These are phyloP conservation scores for Papilionanthe hybrid DNA, from an alignment of 116 monocot genomes.

Conservation along the genomic window DNA sequence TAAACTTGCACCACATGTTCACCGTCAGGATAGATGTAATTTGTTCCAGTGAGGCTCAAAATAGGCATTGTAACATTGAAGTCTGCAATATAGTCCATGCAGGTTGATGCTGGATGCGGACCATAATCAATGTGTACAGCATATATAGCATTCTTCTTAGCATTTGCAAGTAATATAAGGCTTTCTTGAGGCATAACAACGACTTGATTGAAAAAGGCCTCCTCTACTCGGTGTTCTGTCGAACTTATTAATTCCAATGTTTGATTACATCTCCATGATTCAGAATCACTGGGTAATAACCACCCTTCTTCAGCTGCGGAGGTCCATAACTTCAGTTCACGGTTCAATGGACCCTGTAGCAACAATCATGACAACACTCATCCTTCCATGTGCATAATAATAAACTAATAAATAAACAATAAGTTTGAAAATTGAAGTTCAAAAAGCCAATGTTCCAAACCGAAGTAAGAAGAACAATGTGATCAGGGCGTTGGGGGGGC, in stretches of 20 bases:
- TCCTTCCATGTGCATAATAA: background rate
- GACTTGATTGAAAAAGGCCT: conserved; percentile 94
- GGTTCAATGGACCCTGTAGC: conserved; percentile 70
- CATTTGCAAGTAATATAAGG: conserved; percentile 87
- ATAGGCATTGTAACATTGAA: conserved; percentile 95
- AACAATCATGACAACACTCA: background rate
- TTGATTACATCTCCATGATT: conserved; percentile 82
- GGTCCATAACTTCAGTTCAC: conserved; percentile 85
- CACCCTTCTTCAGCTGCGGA: conserved; percentile 69
- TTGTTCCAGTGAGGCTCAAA: conserved; percentile 81
- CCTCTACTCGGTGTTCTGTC: conserved; percentile 46
- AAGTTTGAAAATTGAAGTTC: background rate
- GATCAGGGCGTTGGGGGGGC: conserved; percentile 65
- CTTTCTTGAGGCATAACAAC: conserved; percentile 66
- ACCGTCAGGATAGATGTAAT: conserved; percentile 53
- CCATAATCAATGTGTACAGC: conserved; percentile 85
- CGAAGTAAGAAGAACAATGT: conserved; percentile 79
- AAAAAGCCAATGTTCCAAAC: conserved; percentile 32
- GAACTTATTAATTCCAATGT: conserved; percentile 75
- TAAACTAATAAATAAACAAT: background rate
- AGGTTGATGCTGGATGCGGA: conserved; percentile 57
- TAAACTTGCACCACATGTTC: conserved; percentile 89
- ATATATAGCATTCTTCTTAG: conserved; percentile 94
- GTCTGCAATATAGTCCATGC: conserved; percentile 82
- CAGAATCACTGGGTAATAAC: conserved; percentile 73